phyloP scores from a whole-genome alignment of 768 basidiomycete species.

The Mycena capillaripes region DNA sequence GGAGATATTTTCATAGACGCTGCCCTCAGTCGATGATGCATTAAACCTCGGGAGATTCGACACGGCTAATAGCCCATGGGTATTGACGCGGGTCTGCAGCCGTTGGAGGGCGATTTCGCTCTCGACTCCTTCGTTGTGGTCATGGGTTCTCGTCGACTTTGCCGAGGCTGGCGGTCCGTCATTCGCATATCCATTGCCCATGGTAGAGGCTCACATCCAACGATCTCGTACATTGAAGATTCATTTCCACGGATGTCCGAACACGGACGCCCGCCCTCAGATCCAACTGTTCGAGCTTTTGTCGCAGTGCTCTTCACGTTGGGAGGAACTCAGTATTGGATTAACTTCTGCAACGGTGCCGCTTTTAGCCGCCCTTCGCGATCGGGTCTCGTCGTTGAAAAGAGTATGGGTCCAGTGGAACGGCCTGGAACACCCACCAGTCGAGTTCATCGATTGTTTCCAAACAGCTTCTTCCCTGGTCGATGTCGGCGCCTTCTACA shows the following conservation, averaged over 20 bases:
- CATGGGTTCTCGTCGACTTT: neutral
- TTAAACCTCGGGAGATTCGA: neutral
- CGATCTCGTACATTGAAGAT: neutral
- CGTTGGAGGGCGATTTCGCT: conserved; percentile 1
- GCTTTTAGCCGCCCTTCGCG: neutral
- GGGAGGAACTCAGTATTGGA: neutral
- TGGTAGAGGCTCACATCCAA: neutral
- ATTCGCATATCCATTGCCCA: neutral
- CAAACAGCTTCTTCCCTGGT: neutral
- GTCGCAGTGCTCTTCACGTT: neutral
- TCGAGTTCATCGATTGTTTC: neutral
- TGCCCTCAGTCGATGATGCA: neutral
- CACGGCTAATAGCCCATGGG: neutral
- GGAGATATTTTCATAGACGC: neutral
- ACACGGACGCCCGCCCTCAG: neutral
- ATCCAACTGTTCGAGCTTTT: neutral
- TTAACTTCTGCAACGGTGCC: neutral
- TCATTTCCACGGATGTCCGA: neutral
- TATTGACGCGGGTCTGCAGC: neutral
- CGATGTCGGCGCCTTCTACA: neutral
- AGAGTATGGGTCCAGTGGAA: neutral
- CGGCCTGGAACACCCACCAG: neutral
- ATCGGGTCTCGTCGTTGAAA: neutral
- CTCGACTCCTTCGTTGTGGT: conserved; percentile 5
- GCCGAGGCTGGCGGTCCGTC: neutral